Conservation (phyloP, 2,329 filamentous ascomycete species). For the Fusarium luffae region DNA sequence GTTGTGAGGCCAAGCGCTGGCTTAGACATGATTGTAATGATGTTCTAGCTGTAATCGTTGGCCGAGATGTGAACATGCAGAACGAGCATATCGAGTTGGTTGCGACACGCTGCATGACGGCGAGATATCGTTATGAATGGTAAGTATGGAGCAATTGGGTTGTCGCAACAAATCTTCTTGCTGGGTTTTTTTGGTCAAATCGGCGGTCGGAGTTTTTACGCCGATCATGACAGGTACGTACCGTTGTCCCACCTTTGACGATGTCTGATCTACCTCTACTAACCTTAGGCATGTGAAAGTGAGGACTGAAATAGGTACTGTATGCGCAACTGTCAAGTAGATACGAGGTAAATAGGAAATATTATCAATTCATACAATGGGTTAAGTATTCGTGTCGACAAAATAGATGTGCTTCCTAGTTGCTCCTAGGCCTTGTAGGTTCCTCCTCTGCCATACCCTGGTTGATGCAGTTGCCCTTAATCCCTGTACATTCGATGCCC, state of each 20-base stretch:
- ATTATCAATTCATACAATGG: not conserved
- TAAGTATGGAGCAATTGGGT: not conserved
- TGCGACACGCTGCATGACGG: constrained; percentile 41
- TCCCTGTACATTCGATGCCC: constrained; percentile 2
- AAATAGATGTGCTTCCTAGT: constrained; percentile 27
- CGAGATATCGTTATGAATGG: not conserved
- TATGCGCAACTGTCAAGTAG: not conserved
- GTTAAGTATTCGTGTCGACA: constrained; percentile 1
- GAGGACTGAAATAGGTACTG: not conserved
- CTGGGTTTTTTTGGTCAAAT: constrained; percentile 23
- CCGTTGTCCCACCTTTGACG: not conserved
- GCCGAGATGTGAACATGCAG: constrained; percentile 34
- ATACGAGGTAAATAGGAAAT: not conserved
- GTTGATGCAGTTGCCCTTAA: constrained; percentile 12
- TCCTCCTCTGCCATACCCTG: constrained; percentile 6
- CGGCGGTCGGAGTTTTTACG: constrained; percentile 40
- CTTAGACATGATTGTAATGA: constrained; percentile 49
- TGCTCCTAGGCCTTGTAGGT: constrained; percentile 22
- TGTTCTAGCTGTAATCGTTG: constrained; percentile 19
- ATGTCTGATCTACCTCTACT: not conserved
- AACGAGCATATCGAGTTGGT: constrained; percentile 43
- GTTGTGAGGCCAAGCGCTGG: constrained; percentile 52
- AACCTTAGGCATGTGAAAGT: not conserved
- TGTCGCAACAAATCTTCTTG: constrained; percentile 5
- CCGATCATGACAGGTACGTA: constrained; percentile 18